phyloP scores from a whole-genome alignment of 192 early-diverging fungal genomes.

The Coemansia reversa region DNA sequence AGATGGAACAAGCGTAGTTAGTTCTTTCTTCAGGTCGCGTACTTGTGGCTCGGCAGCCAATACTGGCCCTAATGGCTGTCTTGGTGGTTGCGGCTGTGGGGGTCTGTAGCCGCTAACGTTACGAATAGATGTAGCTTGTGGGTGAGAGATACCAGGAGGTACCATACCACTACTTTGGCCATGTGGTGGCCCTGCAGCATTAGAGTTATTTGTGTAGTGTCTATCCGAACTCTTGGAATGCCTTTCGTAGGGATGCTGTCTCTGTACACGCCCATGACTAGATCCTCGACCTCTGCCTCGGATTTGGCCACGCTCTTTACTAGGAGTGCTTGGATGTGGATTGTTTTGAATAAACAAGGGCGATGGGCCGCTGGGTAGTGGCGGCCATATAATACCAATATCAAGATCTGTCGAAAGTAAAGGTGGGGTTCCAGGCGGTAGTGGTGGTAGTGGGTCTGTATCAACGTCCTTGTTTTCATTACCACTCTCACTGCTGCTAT shows the following conservation, averaged over 20 bases:
- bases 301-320: background rate
- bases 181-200: too few relatives aligned
- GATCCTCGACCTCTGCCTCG: slow-evolving; percentile 9
- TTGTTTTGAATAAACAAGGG: slow-evolving; percentile 28
- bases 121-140: background rate
- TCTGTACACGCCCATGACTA: background rate
- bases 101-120: background rate
- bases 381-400: slow-evolving; percentile 33
- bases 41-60: slow-evolving; percentile 76
- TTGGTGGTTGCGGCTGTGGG: background rate
- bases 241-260: slow-evolving; percentile 11
- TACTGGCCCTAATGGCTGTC: slow-evolving; percentile 31
- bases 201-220: too few relatives aligned
- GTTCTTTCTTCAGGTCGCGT: slow-evolving; percentile 79
- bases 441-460: slow-evolving; percentile 23
- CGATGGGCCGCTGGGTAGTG: slow-evolving; percentile 47
- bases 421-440: slow-evolving; percentile 49
- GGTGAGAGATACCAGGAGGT: background rate
- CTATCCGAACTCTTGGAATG: too few relatives aligned
- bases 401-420: slow-evolving; percentile 22
- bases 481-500: background rate
- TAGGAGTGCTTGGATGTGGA: background rate
- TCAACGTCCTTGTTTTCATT: background rate
- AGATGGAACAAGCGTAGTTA: slow-evolving; percentile 69
- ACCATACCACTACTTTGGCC: too few relatives aligned